Conservation (phyloP, 2,329 filamentous ascomycete species). For the Coleophoma eucalyptorum region DNA sequence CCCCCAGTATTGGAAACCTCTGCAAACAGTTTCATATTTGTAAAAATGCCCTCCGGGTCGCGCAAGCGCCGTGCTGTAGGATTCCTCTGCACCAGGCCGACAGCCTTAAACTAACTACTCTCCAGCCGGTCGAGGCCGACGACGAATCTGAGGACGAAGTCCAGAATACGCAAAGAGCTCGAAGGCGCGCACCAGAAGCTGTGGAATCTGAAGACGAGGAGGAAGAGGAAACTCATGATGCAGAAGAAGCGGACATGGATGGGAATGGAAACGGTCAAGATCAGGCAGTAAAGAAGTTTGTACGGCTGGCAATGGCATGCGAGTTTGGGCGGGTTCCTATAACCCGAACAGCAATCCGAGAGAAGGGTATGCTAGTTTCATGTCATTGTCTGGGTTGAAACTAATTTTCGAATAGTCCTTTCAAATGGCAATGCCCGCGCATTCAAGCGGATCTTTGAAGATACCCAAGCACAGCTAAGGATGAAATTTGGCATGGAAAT, state of each 20-base stretch:
- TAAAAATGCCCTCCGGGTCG: slow-evolving; percentile 19
- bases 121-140: slow-evolving; percentile 7
- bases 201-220: slow-evolving; percentile 24
- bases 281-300: slow-evolving; percentile 60
- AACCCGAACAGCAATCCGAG: slow-evolving; percentile 56
- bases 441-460: slow-evolving; percentile 74
- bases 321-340: slow-evolving; percentile 60
- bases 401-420: no score
- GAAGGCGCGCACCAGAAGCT: slow-evolving; percentile 5
- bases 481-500: slow-evolving; percentile 89
- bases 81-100: not conserved
- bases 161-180: slow-evolving; percentile 17
- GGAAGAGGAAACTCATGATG: slow-evolving; percentile 13
- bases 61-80: slow-evolving; percentile 19
- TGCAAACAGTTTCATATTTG: not conserved
- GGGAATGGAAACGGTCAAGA: slow-evolving; percentile 26
- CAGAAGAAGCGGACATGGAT: slow-evolving; percentile 15
- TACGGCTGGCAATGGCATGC: slow-evolving; percentile 65
- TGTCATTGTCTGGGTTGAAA: no score
- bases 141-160: slow-evolving; percentile 21
- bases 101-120: no score
- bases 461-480: slow-evolving; percentile 69
- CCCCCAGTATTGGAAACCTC: not conserved
- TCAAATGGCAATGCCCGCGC: slow-evolving; percentile 49
- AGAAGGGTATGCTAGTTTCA: slow-evolving; percentile 45